Percentiles rank a stretch among this genome's conserved stretches.
Conservation (phyloP, 1,284 basidiomycete species). For the Melampsora medusae region DNA sequence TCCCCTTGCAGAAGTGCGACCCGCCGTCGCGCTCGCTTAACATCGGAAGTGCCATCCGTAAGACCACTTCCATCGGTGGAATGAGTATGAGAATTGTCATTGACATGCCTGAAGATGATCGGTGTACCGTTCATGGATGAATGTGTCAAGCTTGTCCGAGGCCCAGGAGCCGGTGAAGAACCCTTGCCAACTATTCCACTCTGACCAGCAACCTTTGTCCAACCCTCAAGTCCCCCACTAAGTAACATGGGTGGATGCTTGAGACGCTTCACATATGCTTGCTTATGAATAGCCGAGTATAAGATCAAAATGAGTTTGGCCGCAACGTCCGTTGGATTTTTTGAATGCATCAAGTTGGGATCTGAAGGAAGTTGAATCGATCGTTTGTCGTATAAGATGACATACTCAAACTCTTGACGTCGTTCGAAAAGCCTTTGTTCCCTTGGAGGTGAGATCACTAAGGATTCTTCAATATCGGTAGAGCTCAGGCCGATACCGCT, state of each 20-base stretch:
- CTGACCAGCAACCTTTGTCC: constrained; percentile 68
- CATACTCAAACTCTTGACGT: constrained; percentile 80
- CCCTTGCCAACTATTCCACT: constrained; percentile 58
- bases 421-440: constrained; percentile 73
- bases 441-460: constrained; percentile 67
- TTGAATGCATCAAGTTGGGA: constrained; percentile 33
- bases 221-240: constrained; percentile 79
- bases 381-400: constrained; percentile 79
- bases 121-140: constrained; percentile 35
- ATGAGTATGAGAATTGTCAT: constrained; percentile 4
- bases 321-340: constrained; percentile 39
- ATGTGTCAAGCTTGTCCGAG: constrained; percentile 10
- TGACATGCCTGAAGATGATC: constrained; percentile 29
- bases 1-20: constrained; percentile 24
- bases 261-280: constrained; percentile 69
- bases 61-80: not conserved
- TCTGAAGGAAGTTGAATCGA: constrained; percentile 62
- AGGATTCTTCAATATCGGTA: constrained; percentile 70
- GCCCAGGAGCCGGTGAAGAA: constrained; percentile 41
- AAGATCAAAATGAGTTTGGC: constrained; percentile 65
- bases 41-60: constrained; percentile 12
- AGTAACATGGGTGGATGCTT: constrained; percentile 78
- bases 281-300: constrained; percentile 69
- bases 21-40: constrained; percentile 39
- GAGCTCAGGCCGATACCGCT: constrained; percentile 69